Percentiles rank a stretch among this genome's conserved stretches.
Evolutionary conservation across 202 grass and related monocot species (phyloP).

Genomic region (Zoysia matrella): DNA sequence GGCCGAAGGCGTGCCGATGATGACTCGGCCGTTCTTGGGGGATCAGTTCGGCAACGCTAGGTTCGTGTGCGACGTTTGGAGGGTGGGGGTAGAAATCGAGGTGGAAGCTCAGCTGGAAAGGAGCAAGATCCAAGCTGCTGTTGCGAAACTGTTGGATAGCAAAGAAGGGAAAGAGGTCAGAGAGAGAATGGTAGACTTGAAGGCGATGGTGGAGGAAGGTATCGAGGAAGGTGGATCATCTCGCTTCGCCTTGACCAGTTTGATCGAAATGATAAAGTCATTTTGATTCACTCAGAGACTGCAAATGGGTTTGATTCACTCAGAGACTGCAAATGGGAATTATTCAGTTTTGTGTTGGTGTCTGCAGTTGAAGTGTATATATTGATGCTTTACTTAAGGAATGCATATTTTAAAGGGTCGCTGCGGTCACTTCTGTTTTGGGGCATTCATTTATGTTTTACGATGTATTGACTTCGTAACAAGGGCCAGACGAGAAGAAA

Average conservation of each 20-base stretch:
- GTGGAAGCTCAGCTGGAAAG: background rate
- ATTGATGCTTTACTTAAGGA: too few species aligned
- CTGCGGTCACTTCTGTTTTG: too few species aligned
- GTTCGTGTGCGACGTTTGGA: background rate
- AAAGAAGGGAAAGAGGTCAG: constrained; percentile 37
- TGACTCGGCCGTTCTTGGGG: too few species aligned
- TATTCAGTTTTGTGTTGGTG: too few species aligned
- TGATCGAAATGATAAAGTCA: background rate
- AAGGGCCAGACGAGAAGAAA: too few species aligned
- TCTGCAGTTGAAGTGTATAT: too few species aligned
- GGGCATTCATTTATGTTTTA: too few species aligned
- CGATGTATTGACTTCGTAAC: too few species aligned
- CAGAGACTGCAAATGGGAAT: too few species aligned
- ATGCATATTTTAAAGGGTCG: too few species aligned
- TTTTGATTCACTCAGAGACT: background rate
- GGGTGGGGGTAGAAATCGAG: background rate
- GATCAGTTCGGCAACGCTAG: constrained; percentile 1
- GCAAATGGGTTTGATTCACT: too few species aligned
- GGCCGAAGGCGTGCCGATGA: constrained; percentile 1
- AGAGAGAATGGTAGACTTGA: constrained; percentile 11
- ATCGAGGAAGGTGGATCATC: constrained; percentile 7
- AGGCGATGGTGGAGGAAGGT: background rate
- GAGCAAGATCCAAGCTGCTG: background rate
- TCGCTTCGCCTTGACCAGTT: background rate
- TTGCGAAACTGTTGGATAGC: constrained; percentile 27